A percentile compares a stretch with the other conserved stretches of the same genome.
phyloP scores from a whole-genome alignment of 139 green algal species.

The Mesotaenium endlicherianum region DNA sequence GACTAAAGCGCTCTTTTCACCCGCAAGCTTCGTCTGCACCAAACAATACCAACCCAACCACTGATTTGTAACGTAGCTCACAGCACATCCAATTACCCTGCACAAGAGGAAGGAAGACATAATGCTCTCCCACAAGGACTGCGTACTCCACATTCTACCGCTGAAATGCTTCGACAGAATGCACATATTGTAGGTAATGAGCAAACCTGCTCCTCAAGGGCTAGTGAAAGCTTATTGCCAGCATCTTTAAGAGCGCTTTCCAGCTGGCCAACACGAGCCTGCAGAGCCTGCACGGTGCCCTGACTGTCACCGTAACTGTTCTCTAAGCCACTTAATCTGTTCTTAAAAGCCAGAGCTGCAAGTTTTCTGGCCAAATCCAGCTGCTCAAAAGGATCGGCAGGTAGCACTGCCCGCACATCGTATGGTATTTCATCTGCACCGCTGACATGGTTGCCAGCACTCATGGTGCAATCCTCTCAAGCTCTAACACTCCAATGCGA shows the following conservation, averaged over 20 bases:
- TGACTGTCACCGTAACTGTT: not conserved
- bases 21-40: conserved; percentile 56
- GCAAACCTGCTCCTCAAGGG: conserved; percentile 51
- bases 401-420: conserved; percentile 26
- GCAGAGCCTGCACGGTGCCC: conserved; percentile 2
- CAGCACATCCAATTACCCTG: not conserved
- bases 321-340: conserved; percentile 15
- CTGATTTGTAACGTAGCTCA: not conserved
- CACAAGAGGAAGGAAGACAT: not conserved
- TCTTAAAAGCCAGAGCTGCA: not conserved
- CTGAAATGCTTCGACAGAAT: not conserved
- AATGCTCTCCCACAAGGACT: not conserved
- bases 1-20: conserved; percentile 70
- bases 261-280: conserved; percentile 13
- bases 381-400: conserved; percentile 32
- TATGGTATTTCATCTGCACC: conserved; percentile 11
- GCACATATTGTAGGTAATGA: not conserved
- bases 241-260: conserved; percentile 29
- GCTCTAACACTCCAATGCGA: no score
- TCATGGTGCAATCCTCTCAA: no score
- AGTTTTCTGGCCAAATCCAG: conserved; percentile 41
- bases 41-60: not conserved
- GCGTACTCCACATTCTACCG: no score
- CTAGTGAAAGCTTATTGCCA: conserved; percentile 55
- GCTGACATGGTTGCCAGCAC: no score